Base-by-base conservation (phyloP, 73 alveolate genomes). In the Paramecium biaurelia region DNA sequence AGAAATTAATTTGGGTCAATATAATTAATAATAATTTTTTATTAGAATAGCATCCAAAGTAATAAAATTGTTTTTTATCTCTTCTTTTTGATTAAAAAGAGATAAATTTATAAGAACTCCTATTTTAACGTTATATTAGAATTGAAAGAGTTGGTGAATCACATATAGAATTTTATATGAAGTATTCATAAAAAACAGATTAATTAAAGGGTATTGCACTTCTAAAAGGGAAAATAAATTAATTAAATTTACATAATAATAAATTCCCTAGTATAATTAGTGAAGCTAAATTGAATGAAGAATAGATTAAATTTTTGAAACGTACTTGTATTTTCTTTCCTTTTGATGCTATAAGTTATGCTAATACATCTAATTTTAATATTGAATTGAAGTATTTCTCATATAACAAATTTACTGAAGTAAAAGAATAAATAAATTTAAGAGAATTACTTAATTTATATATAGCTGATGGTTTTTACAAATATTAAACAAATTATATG, bases 401-500 rank as follows among this genome's bases (percentile, higher is more conserved):
- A 0, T 79, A 79, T 79, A 79, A 79, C 43, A 79, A 79, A 79
- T 79, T 79, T 45, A 79, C 90, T 24, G 90, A 79, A 41, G 87
- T 89, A 24, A 76, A 89, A 37, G 87, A 89, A 26, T 28, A 70
- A 24, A 45, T 89, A 20, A 89, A 89, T 70, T 89, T 89, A 47
- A 89, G 94, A 37, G 94, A 89, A 30, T 18, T 89, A 15, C 76
- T 89, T 38, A 89, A 89, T 70, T 45, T 89, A 28, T 89, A 58
- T 45, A 89, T 89, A 15, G 94, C 94, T 0, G 94, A 89, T 70
- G 94, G 94, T 7, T 89, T 70, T 45, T 89, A 89, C 15, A 89
- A 89, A 89, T 89, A 89, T 72, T 18, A 89, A 35, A 89, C 94
- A 11, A 89, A 89, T 70, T 89, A 89, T 42, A 89, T 89, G 94